These are phyloP conservation scores for Aspergillus viridinutans DNA, from an alignment of 2,329 filamentous ascomycete species.

Conservation along the genomic window DNA sequence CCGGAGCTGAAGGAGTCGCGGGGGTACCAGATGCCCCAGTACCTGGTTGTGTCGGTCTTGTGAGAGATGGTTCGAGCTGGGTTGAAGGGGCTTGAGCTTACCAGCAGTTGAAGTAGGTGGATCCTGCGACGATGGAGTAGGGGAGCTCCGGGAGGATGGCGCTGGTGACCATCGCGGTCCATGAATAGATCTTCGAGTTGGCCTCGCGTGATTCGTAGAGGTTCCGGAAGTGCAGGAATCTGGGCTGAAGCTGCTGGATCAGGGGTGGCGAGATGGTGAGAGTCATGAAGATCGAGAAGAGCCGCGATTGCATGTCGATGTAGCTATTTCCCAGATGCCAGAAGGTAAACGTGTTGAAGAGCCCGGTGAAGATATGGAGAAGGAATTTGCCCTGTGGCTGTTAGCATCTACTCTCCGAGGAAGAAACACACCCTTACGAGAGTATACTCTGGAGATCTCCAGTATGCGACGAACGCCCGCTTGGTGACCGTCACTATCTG, in stretches of 20 bases:
- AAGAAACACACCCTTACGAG: conserved; percentile 22
- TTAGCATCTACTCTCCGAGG: background rate
- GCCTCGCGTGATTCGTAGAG: conserved; percentile 70
- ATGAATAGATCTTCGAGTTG: conserved; percentile 75
- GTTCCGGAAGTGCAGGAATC: conserved; percentile 61
- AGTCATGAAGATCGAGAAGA: conserved; percentile 75
- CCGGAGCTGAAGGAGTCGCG: conserved; percentile 55
- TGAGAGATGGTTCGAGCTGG: background rate
- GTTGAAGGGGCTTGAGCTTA: conserved; percentile 28
- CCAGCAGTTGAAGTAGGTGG: conserved; percentile 63
- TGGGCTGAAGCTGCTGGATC: conserved; percentile 73
- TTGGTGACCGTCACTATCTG: conserved; percentile 55
- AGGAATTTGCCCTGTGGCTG: conserved; percentile 54
- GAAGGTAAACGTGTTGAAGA: conserved; percentile 70
- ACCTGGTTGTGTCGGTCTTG: conserved; percentile 33
- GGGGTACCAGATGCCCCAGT: conserved; percentile 52
- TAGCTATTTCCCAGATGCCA: conserved; percentile 56
- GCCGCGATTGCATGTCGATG: conserved; percentile 64
- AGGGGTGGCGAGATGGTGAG: conserved; percentile 69
- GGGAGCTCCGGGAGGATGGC: conserved; percentile 67
- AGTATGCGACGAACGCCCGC: conserved; percentile 60
- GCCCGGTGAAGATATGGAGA: conserved; percentile 58
- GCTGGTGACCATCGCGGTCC: conserved; percentile 65
- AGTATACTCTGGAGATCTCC: conserved; percentile 61
- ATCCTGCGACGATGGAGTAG: conserved; percentile 62